Percentiles rank a stretch among this genome's conserved stretches.
Conservation (phyloP, 176 grass and related monocot species). For the Musa beccarii region DNA sequence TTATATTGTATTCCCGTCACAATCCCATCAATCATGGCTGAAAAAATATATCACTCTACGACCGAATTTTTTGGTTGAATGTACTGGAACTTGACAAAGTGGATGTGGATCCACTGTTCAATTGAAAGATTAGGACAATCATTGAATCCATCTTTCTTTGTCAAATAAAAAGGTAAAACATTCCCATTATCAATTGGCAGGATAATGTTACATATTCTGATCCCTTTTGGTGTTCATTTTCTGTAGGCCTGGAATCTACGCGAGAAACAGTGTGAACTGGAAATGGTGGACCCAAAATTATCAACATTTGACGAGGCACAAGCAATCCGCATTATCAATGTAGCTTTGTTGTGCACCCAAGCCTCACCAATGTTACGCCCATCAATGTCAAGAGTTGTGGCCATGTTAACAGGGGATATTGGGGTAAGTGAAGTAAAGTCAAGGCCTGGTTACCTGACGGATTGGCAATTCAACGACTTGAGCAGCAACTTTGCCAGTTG, state of each 20-base stretch:
- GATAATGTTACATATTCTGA: no score
- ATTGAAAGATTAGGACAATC: no score
- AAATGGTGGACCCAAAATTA: not conserved
- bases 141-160: no score
- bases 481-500: not conserved
- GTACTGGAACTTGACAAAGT: no score
- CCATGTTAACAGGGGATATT: not conserved
- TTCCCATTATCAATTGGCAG: no score
- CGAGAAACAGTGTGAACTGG: not conserved
- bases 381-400: not conserved
- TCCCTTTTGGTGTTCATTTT: no score
- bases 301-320: not conserved
- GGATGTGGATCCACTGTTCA: no score
- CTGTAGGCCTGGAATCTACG: slow-evolving; percentile 3
- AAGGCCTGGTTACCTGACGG: slow-evolving; percentile 6
- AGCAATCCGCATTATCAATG: not conserved
- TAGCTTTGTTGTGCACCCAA: slow-evolving; percentile 7
- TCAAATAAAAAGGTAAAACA: no score
- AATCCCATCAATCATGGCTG: no score
- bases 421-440: not conserved
- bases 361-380: not conserved
- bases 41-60: no score
- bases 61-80: no score
- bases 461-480: not conserved
- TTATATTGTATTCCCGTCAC: no score